These are phyloP conservation scores for Hypoxylon fragiforme DNA, from an alignment of 495 filamentous ascomycete genomes.

Conservation along the genomic window DNA sequence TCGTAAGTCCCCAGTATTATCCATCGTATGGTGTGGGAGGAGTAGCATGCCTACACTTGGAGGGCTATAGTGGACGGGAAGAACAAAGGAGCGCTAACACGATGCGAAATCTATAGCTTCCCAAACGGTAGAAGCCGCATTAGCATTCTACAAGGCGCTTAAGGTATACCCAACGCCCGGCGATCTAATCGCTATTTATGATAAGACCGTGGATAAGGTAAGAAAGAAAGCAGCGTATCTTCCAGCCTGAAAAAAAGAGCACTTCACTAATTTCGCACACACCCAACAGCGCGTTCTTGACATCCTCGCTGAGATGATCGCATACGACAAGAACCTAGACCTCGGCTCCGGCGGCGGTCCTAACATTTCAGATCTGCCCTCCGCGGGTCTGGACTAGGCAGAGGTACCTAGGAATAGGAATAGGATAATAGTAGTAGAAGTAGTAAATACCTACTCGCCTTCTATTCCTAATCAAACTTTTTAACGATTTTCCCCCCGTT, in stretches of 20 bases:
- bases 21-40: no score
- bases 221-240: neutral
- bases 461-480: no score
- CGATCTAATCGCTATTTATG: conserved; percentile 94
- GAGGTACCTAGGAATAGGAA: no score
- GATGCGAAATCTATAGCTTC: conserved; percentile 54
- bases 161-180: conserved; percentile 96
- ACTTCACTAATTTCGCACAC: neutral
- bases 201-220: conserved; percentile 94
- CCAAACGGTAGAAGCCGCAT: conserved; percentile 78
- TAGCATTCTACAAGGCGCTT: conserved; percentile 95
- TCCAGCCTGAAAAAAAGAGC: no score
- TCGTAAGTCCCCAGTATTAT: conserved; percentile 51
- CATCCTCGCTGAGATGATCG: conserved; percentile 96
- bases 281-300: conserved; percentile 76
- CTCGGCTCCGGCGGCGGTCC: conserved; percentile 52
- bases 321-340: conserved; percentile 74
- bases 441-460: no score
- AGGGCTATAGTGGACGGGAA: no score
- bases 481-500: no score
- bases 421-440: no score
- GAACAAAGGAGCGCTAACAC: conserved; percentile 27
- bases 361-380: conserved; percentile 42
- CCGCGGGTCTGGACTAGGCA: conserved; percentile 51
- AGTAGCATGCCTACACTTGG: no score